phyloP scores from a whole-genome alignment of 768 basidiomycete genomes.

The Panaeolus cyanescens region DNA sequence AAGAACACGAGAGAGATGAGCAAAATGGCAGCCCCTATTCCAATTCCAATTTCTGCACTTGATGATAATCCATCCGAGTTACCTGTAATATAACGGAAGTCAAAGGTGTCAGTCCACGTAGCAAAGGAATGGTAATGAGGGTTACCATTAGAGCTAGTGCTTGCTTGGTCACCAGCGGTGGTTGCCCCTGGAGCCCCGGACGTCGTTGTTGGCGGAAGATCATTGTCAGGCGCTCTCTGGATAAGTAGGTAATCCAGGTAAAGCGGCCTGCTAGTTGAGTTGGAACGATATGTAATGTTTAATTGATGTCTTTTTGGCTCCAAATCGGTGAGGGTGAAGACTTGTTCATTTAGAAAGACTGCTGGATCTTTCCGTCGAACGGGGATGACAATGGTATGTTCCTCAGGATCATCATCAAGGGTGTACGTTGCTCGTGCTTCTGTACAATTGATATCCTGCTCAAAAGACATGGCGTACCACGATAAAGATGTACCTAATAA shows the following conservation, averaged over 20 bases:
- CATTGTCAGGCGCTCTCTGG: background rate
- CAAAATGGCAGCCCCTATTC: background rate
- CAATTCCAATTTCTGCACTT: background rate
- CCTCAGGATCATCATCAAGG: background rate
- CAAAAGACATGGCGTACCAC: background rate
- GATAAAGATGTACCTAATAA: background rate
- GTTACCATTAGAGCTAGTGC: background rate
- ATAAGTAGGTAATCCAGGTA: background rate
- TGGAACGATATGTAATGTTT: background rate
- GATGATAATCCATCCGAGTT: background rate
- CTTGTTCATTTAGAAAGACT: background rate
- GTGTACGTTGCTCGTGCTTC: background rate
- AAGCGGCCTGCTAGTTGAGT: too few relatives aligned
- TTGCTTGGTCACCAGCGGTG: background rate
- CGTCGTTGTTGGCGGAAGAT: background rate
- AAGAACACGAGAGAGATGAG: background rate
- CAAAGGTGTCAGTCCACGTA: too few relatives aligned
- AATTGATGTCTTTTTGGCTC: background rate
- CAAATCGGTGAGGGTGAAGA: background rate
- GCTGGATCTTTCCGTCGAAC: background rate
- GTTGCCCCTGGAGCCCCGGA: background rate
- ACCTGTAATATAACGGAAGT: background rate
- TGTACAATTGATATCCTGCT: background rate
- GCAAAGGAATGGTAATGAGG: background rate
- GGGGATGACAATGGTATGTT: background rate